Evolutionary conservation across 2,329 filamentous ascomycete species (phyloP).

Genomic region (Venturia asperata): DNA sequence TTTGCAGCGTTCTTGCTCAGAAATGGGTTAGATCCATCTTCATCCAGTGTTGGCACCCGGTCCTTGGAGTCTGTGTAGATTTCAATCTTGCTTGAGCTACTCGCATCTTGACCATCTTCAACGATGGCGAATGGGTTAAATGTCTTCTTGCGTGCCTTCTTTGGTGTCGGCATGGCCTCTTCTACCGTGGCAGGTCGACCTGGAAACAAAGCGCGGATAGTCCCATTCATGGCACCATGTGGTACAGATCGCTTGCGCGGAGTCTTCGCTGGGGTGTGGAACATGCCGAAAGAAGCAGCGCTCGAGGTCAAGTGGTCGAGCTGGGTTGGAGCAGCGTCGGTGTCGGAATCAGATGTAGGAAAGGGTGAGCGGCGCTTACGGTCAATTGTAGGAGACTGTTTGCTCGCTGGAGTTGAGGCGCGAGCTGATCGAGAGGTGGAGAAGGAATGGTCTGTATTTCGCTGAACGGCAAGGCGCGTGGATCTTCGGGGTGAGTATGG

Average conservation of each 20-base stretch:
- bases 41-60: slow-evolving; percentile 58
- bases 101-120: slow-evolving; percentile 43
- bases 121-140: slow-evolving; percentile 33
- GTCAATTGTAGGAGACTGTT: background rate
- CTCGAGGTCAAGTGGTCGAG: slow-evolving; percentile 12
- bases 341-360: slow-evolving; percentile 27
- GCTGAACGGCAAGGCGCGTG: slow-evolving; percentile 54
- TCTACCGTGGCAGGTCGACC: slow-evolving; percentile 55
- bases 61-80: slow-evolving; percentile 79
- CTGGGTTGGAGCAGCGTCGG: slow-evolving; percentile 3
- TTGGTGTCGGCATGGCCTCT: slow-evolving; percentile 53
- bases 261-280: slow-evolving; percentile 74
- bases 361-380: slow-evolving; percentile 39
- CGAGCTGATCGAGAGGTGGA: slow-evolving; percentile 18
- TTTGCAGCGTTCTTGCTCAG: slow-evolving; percentile 45
- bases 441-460: slow-evolving; percentile 24
- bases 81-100: slow-evolving; percentile 45
- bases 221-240: slow-evolving; percentile 37
- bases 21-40: slow-evolving; percentile 61
- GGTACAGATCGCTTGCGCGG: slow-evolving; percentile 53
- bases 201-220: slow-evolving; percentile 48
- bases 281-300: slow-evolving; percentile 40
- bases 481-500: slow-evolving; percentile 67
- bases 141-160: slow-evolving; percentile 53
- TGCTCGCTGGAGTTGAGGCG: slow-evolving; percentile 11